A percentile compares a stretch with the other conserved stretches of the same genome.
These are phyloP conservation scores for Fusarium ramigenum DNA, from an alignment of 2,329 filamentous ascomycete genomes.

Conservation along the genomic window DNA sequence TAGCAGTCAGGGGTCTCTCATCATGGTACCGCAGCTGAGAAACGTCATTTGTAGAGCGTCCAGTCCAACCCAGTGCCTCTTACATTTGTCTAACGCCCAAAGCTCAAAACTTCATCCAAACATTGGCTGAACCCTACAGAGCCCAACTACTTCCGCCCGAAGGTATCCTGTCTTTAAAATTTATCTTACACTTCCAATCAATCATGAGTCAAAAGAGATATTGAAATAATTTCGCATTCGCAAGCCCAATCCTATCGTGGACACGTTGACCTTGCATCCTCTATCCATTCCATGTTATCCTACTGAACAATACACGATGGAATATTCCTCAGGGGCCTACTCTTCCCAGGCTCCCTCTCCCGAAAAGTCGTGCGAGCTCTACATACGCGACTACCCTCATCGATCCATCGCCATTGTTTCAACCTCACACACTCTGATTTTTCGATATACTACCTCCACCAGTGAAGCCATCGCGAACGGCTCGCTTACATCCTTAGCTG, in stretches of 20 bases:
- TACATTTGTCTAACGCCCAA: constrained; percentile 33
- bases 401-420: constrained; percentile 89
- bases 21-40: constrained; percentile 32
- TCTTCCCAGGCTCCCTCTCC: constrained; percentile 58
- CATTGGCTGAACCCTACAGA: constrained; percentile 12
- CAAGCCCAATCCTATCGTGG: background rate
- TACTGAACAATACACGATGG: constrained; percentile 53
- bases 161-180: background rate
- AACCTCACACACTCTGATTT: constrained; percentile 80
- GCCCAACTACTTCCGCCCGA: constrained; percentile 4
- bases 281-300: constrained; percentile 6
- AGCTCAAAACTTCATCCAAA: constrained; percentile 30
- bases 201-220: constrained; percentile 17
- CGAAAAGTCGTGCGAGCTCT: constrained; percentile 76
- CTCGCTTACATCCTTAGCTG: constrained; percentile 63
- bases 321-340: constrained; percentile 57
- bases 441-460: constrained; percentile 78
- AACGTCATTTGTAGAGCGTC: constrained; percentile 33
- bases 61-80: constrained; percentile 22
- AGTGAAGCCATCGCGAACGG: constrained; percentile 68
- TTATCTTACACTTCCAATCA: background rate
- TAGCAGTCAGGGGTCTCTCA: constrained; percentile 18
- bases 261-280: constrained; percentile 23
- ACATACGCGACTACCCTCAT: constrained; percentile 86
- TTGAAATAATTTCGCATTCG: constrained; percentile 20